Evolutionary conservation across 331 rosid genomes (phyloP).

Genomic region (Telfairia occidentalis): DNA sequence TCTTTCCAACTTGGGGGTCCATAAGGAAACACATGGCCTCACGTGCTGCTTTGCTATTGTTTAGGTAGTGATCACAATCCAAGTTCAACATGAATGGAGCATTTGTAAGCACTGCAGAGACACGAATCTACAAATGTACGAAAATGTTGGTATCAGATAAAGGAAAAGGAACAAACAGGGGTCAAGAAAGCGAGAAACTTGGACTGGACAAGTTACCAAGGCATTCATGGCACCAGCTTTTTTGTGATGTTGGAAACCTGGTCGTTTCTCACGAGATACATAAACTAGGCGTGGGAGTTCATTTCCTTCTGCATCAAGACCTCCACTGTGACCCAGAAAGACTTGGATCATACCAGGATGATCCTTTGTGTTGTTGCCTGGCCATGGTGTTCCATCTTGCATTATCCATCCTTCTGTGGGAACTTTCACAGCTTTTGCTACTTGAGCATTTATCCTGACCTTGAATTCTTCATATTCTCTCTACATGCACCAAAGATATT

Average conservation of each 20-base stretch:
- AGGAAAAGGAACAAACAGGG: neutral
- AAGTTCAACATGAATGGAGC: conserved; percentile 88
- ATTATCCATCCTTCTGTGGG: conserved; percentile 92
- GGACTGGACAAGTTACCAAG: conserved; percentile 39
- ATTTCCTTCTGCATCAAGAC: conserved; percentile 60
- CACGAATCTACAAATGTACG: conserved; percentile 58
- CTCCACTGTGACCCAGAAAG: conserved; percentile 76
- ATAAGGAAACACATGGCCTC: conserved; percentile 96
- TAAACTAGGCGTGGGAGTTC: conserved; percentile 90
- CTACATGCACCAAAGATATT: conserved; percentile 31
- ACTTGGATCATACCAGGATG: conserved; percentile 97
- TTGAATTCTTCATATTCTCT: conserved; percentile 97
- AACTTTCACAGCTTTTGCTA: conserved; percentile 65
- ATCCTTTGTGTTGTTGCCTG: conserved; percentile 84
- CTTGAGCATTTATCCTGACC: conserved; percentile 84
- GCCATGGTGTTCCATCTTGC: conserved; percentile 99
- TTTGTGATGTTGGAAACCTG: conserved; percentile 81
- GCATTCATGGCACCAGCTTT: conserved; percentile 95
- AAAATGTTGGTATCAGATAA: neutral
- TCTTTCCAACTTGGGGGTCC: conserved; percentile 82
- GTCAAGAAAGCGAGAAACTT: neutral
- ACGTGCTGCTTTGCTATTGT: conserved; percentile 71
- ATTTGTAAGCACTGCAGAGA: conserved; percentile 82
- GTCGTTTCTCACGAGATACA: conserved; percentile 89
- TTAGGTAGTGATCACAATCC: conserved; percentile 91